These are phyloP conservation scores for Petrea volubilis DNA, from an alignment of 257 asterid genomes.

Conservation along the genomic window DNA sequence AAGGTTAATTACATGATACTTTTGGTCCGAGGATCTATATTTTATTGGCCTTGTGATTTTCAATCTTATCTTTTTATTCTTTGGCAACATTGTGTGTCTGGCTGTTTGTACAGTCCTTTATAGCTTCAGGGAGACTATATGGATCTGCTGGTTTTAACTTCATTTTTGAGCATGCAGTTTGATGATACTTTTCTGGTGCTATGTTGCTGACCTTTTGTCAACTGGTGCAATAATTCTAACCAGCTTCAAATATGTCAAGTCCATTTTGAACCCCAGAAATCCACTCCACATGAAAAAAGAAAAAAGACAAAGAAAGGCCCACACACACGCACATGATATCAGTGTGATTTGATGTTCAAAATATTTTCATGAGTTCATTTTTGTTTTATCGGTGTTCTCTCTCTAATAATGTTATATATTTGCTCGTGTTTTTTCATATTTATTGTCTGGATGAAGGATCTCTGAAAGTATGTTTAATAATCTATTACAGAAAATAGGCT, in stretches of 20 bases:
- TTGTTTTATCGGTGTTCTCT: neutral
- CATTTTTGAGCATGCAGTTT: neutral
- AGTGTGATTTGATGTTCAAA: neutral
- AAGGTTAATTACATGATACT: constrained; percentile 1
- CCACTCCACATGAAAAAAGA: neutral
- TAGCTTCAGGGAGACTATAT: neutral
- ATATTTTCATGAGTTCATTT: neutral
- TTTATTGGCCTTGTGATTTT: constrained; percentile 7
- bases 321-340: too few species aligned
- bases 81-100: neutral
- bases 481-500: neutral
- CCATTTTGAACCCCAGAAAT: neutral
- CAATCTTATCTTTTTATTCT: neutral
- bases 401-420: too few species aligned
- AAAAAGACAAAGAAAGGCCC: neutral
- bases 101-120: neutral
- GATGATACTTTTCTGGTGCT: neutral
- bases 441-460: neutral
- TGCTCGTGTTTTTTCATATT: neutral
- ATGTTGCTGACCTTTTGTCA: neutral
- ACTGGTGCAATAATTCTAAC: neutral
- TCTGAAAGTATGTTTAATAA: neutral
- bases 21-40: constrained; percentile 18
- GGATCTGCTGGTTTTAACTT: neutral
- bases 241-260: neutral